These are phyloP conservation scores for Yarrowia keelungensis DNA, from an alignment of 805 yeast species.

Conservation along the genomic window DNA sequence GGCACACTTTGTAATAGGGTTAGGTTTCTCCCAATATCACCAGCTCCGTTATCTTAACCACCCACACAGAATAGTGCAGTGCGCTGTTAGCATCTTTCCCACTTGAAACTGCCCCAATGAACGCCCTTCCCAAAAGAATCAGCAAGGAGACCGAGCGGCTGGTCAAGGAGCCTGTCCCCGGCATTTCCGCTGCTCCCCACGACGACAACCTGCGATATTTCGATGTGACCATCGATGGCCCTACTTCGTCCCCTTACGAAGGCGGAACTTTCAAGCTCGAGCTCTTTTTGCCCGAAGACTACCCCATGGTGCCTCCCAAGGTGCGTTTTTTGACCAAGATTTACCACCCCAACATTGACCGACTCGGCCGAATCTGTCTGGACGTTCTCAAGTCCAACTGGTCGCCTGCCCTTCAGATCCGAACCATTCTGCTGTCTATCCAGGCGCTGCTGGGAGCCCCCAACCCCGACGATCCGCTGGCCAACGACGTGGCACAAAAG, in stretches of 20 bases:
- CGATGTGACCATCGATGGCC: constrained; percentile 91
- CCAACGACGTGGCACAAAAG: constrained; percentile 96
- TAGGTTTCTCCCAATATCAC: constrained; percentile 32
- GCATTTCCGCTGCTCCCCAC: constrained; percentile 90
- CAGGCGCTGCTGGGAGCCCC: constrained; percentile 96
- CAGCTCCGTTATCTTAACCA: constrained; percentile 17
- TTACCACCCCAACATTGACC: constrained; percentile 95
- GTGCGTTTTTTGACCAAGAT: constrained; percentile 92
- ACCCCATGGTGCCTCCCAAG: constrained; percentile 98
- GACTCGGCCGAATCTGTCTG: constrained; percentile 92
- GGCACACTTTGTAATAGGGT: not conserved
- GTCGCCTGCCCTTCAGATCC: constrained; percentile 96
- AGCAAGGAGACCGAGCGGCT: constrained; percentile 81
- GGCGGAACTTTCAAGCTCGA: constrained; percentile 78
- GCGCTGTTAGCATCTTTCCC: constrained; percentile 1
- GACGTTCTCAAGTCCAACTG: constrained; percentile 95
- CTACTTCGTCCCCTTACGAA: constrained; percentile 89
- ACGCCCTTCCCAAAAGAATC: constrained; percentile 38
- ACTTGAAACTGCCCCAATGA: constrained; percentile 20
- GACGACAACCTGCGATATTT: constrained; percentile 94
- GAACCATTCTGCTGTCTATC: constrained; percentile 87
- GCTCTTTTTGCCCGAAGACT: constrained; percentile 91
- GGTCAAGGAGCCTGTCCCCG: constrained; percentile 94
- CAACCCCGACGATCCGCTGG: constrained; percentile 97
- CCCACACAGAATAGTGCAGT: not conserved